Base-by-base conservation (phyloP, 202 grass and related monocot genomes). In the Setaria italica region DNA sequence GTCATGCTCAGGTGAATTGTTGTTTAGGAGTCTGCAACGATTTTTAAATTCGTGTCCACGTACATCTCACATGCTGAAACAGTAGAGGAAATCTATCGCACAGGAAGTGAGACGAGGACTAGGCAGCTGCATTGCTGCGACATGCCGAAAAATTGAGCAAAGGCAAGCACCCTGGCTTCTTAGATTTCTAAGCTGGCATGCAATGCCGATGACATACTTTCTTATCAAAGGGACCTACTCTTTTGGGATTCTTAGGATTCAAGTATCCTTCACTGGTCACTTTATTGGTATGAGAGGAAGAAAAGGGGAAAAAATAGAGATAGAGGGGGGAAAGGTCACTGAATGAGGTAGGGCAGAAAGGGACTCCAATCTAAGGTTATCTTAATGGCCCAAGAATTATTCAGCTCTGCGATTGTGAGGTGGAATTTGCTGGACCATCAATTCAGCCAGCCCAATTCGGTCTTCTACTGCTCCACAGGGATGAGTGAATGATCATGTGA, bases 391-490 rank as follows among this genome's bases (percentile, higher is more conserved):
- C 90, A 94, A 92, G 57, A 84, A 94, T 89, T 90, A 88, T 68
- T 92, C 83, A 87, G 46, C 89, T 89, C 76, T 87, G 76, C 47
- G 49, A 41, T 79, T 72, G 85, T 89, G 90, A 87, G 94, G 76
- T 97, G 94, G 92, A 94, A 89, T 90, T 94, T 80, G 94, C 89
- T 90, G 92, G 80, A 90, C 74, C 89, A 94, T 93, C 89, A 97
- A 90, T 91, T 92, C 74, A 79, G 83, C 83, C 85, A 89, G 89
- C 91, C 89, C 91, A 90, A 82, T 87, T 92, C 79, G 88, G 86
- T 89, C 86, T 90, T 90, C 46, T 88, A 79, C 85, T 83, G 87
- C 82, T 76, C 83, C 89, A 88, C 87, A 85, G 83, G 80, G 83
- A 97, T 70, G 89, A 85, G 67, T 89, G 87, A 88, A 87, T 82